A percentile compares a stretch with the other conserved stretches of the same genome.
Conservation (phyloP, 177 flowering plant species). For the Telopea speciosissima region DNA sequence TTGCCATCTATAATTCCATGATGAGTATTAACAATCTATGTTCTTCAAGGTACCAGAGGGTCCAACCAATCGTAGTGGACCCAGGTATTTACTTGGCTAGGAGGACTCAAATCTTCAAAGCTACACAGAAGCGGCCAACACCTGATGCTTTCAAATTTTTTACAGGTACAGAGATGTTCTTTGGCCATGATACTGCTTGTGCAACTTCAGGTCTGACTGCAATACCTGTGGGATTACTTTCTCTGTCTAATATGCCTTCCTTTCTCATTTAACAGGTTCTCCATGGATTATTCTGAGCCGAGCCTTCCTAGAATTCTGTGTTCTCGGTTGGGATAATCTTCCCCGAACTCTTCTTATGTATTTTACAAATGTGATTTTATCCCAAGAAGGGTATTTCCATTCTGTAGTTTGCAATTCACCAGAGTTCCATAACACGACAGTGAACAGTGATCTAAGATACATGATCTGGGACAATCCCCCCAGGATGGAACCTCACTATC, state of each 20-base stretch:
- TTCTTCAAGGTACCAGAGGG: conserved; percentile 53
- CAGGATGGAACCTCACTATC: conserved; percentile 66
- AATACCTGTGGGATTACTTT: neutral
- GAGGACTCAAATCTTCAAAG: conserved; percentile 68
- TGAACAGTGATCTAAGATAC: conserved; percentile 67
- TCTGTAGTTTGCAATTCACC: conserved; percentile 77
- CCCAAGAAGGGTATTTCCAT: conserved; percentile 84
- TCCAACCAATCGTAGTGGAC: conserved; percentile 82
- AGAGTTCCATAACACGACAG: conserved; percentile 63
- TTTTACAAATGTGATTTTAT: conserved; percentile 52
- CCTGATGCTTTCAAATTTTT: conserved; percentile 88
- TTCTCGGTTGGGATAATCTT: conserved; percentile 86
- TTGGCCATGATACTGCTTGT: neutral
- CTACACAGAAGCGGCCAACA: conserved; percentile 73
- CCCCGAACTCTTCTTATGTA: conserved; percentile 82
- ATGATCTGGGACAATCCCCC: conserved; percentile 91
- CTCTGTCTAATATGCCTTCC: neutral
- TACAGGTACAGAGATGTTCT: conserved; percentile 50
- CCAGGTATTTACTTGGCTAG: conserved; percentile 79
- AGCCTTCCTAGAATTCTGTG: conserved; percentile 65
- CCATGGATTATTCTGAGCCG: conserved; percentile 78
- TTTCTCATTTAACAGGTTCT: conserved; percentile 31
- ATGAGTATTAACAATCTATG: neutral
- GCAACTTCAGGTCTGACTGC: neutral
- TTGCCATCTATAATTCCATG: neutral